Base-by-base conservation (phyloP, 2,329 filamentous ascomycete species). In the Dothidotthia symphoricarpi region DNA sequence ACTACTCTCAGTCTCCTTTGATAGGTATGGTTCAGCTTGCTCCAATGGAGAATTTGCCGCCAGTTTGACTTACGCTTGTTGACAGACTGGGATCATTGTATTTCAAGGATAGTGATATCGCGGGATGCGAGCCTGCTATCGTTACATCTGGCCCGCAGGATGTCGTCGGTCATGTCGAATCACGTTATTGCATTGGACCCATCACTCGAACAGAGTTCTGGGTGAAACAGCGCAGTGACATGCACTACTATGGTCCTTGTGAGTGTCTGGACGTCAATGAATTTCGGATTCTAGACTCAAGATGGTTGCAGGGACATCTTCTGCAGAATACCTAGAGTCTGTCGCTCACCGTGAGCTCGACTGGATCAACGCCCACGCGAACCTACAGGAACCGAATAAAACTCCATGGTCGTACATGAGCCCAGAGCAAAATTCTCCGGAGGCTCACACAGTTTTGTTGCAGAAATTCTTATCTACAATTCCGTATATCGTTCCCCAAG, bases 281-380 rank as follows among this genome's bases (percentile, higher is more conserved):
- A 24, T 37, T n/a, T 41, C 13, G 28, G 8, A 16, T 16, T 31
- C 3, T 36, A 32, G 22, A 38, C 42, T 51, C 15, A 45, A 6
- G 39, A 27, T 36, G 12, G 30, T 37, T 37, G 2, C 36, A 61
- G 56, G 56, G 53, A 41, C 25, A 42, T 53, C 54, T 41, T 36
- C 54, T 24, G 29, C 24, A 39, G 43, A 53, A 27, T 59, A 59
- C 31, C 41, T 57, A 8, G 17, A 53, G 31, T 52, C 66, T 24
- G 39, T 68, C 31, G 64, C 57, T 40, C 34, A 45, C 19, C 57
- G 61, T 39, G 65, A 69, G 45, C 59, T 63, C 16, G 45, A 57
- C 11, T 66, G 60, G 50, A 53, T 67, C n/a, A 50, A 48, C 27
- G 31, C 47, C n/a, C 34, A 64, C 29, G 34, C 43, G 9, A 29